Conservation (phyloP, 495 filamentous ascomycete species). For the Podospora pseudocomata region DNA sequence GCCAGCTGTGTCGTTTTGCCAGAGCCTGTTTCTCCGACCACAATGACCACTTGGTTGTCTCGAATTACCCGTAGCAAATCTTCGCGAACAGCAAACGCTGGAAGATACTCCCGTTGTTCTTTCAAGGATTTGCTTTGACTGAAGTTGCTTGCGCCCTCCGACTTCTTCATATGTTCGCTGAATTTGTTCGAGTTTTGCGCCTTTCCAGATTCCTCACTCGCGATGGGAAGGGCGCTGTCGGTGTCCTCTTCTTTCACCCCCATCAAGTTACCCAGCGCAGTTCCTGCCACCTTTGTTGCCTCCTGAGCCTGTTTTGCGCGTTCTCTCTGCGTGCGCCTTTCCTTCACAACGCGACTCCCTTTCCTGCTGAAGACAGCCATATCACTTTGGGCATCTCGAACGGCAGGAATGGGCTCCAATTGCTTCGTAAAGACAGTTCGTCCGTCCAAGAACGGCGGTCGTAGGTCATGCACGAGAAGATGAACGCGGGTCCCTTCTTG, state of each 20-base stretch:
- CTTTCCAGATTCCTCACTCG: conserved; percentile 58
- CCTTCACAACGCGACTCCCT: conserved; percentile 88
- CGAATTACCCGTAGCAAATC: conserved; percentile 91
- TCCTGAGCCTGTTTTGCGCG: conserved; percentile 93
- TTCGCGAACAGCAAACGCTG: conserved; percentile 95
- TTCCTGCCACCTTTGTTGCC: conserved; percentile 89
- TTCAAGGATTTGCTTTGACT: conserved; percentile 85
- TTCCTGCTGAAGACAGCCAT: conserved; percentile 98
- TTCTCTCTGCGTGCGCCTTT: conserved; percentile 86
- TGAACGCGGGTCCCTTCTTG: conserved; percentile 89
- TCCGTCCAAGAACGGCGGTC: conserved; percentile 93
- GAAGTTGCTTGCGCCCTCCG: conserved; percentile 84
- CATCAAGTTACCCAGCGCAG: conserved; percentile 88
- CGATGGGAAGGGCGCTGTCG: conserved; percentile 75
- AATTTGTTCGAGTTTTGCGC: conserved; percentile 73
- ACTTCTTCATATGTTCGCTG: conserved; percentile 83
- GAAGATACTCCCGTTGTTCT: conserved; percentile 91
- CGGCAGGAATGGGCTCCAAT: conserved; percentile 88
- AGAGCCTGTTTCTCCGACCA: conserved; percentile 94
- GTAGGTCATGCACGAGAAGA: conserved; percentile 88
- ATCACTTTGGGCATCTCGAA: conserved; percentile 92
- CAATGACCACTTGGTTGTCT: conserved; percentile 95
- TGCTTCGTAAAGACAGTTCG: conserved; percentile 96
- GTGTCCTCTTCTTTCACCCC: conserved; percentile 93
- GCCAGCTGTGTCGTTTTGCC: conserved; percentile 97